phyloP scores from a whole-genome alignment of 306 rosid genomes.

The Mimosa pudica region DNA sequence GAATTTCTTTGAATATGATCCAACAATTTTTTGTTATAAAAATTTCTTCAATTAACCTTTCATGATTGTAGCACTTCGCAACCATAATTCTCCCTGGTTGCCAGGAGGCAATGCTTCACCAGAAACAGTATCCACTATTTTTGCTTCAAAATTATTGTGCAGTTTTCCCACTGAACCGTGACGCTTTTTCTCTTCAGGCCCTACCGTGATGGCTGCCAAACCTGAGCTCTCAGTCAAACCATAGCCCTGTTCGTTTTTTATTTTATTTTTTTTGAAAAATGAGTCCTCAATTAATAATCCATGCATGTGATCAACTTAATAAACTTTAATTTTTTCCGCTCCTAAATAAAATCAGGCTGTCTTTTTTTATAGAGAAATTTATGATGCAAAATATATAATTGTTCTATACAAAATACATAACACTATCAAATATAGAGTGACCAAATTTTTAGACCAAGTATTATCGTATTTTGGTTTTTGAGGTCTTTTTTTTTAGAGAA shows the following conservation, averaged over 20 bases:
- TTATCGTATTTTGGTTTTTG: too few species aligned
- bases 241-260: not conserved
- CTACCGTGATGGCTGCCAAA: not conserved
- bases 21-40: not conserved
- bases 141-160: not conserved
- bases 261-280: too few species aligned
- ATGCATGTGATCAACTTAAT: too few species aligned
- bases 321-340: too few species aligned
- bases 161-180: conserved; percentile 3
- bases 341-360: too few species aligned
- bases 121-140: not conserved
- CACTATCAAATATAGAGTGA: too few species aligned
- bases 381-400: too few species aligned
- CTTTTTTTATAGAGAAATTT: too few species aligned
- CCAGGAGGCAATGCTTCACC: conserved; percentile 2
- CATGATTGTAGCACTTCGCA: not conserved
- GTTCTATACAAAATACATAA: too few species aligned
- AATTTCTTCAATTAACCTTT: not conserved
- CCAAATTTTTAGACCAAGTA: too few species aligned
- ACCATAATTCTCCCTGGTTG: not conserved
- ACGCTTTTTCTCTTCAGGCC: not conserved
- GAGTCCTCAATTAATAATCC: too few species aligned
- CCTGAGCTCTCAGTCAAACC: conserved; percentile 4
- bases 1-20: not conserved
- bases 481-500: too few species aligned